Evolutionary conservation across 1,284 basidiomycete species (phyloP).

Genomic region (Inonotus obliquus): DNA sequence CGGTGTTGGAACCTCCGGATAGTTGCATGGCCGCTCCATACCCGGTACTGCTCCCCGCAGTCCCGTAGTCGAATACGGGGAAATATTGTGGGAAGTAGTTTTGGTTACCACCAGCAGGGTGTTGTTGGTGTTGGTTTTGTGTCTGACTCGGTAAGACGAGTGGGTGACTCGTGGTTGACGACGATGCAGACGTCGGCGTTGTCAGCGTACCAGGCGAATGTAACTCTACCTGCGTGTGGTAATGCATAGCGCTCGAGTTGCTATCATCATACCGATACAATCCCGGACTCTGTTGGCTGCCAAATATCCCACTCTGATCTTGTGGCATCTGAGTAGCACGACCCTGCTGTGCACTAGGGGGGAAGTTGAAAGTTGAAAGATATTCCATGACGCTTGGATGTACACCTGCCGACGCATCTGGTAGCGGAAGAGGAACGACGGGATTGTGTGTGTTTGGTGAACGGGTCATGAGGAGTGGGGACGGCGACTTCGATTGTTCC

Average conservation of each 20-base stretch:
- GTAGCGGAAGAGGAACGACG: slow-evolving; percentile 47
- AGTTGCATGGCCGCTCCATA: slow-evolving; percentile 3
- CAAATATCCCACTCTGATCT: not conserved
- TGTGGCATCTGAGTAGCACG: not conserved
- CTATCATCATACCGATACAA: not conserved
- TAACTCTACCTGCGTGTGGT: slow-evolving; percentile 10
- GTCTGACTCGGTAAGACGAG: slow-evolving; percentile 20
- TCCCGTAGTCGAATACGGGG: slow-evolving; percentile 69
- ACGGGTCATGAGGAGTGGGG: slow-evolving; percentile 48
- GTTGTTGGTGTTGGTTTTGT: slow-evolving; percentile 10
- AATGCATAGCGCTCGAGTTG: slow-evolving; percentile 9
- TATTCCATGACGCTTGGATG: slow-evolving; percentile 64
- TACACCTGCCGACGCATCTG: slow-evolving; percentile 36
- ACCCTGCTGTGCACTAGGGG: slow-evolving; percentile 17
- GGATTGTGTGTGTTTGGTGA: slow-evolving; percentile 69
- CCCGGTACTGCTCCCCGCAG: slow-evolving; percentile 27
- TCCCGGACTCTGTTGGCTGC: not conserved
- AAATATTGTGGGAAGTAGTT: slow-evolving; percentile 62
- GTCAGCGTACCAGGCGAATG: slow-evolving; percentile 27
- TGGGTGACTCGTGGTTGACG: slow-evolving; percentile 14
- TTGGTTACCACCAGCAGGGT: slow-evolving; percentile 18
- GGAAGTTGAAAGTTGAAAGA: slow-evolving; percentile 50
- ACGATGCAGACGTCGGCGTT: slow-evolving; percentile 18
- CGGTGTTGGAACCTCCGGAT: not conserved
- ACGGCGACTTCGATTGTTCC: slow-evolving; percentile 42